Base-by-base conservation (phyloP, 2,329 filamentous ascomycete species). In the Scytalidium sp. region DNA sequence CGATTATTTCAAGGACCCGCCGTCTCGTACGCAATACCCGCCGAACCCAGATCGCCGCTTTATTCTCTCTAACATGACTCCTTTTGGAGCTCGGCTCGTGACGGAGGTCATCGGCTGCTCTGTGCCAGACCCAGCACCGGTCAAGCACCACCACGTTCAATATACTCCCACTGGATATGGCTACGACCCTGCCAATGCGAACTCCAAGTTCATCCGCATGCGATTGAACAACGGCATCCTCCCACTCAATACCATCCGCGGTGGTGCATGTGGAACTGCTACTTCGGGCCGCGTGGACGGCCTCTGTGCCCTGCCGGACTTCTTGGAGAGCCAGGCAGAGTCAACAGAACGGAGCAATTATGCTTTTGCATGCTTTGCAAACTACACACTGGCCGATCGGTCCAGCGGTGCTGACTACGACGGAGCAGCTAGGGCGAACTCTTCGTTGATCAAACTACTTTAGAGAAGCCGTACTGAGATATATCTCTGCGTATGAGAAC, bases 51-150 rank as follows among this genome's bases (percentile, higher is more conserved):
- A 75, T 19, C 68, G 75, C 2, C 70, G 69, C 43, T 81, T 80
- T 63, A 65, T 70, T 21, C 65, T 81, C 8, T 76, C 72, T 2
- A 60, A 75, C 42, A 56, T 81, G 46, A 79, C 77, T 0, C 79
- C 79, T 1, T 82, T 81, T 53, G 78, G 75, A 19, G 78, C 71
- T 3, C 71, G 75, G 17, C 68, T 83, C 23, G 67, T 79, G 41
- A 79, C 79, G 2, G 79, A 83, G 62, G 70, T 80, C 22, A 76
- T 81, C 55, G 77, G 75, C 27, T 82, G 79, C 56, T 63, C 67
- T 3, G 49, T 53, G 1, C 44, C 68, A 1, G 50, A 71, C 43
- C 75, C 79, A 0, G 57, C 57, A 3, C 61, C 70, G 1, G 69
- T 71, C 3, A 67, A 69, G 27, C 53, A 64, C 2, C 57, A 74